phyloP scores from a whole-genome alignment of 805 yeast genomes.

The Sporopachydermia lactativora region DNA sequence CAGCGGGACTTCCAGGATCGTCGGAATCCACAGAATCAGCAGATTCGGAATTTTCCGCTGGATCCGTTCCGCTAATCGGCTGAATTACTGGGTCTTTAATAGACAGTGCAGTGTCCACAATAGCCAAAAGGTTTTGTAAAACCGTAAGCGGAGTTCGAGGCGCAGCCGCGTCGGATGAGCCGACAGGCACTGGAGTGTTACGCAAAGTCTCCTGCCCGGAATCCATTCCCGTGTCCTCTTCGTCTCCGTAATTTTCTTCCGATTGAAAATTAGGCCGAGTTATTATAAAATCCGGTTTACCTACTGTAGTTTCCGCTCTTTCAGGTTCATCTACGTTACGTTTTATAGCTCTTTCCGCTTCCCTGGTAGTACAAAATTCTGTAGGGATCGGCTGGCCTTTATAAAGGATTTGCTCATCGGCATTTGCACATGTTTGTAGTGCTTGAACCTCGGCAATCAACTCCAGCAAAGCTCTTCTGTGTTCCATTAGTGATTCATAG shows the following conservation, averaged over 20 bases:
- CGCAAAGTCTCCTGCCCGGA: conserved; percentile 3
- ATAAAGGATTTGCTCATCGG: not conserved
- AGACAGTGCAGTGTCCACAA: not conserved
- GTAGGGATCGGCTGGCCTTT: not conserved
- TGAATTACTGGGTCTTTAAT: not conserved
- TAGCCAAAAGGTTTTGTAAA: not conserved
- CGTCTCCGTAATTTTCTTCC: conserved; percentile 2
- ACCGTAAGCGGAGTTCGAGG: not conserved
- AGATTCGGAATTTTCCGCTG: not conserved
- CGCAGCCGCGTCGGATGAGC: conserved; percentile 5
- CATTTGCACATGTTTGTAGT: not conserved
- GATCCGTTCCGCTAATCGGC: not conserved
- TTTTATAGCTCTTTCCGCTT: not conserved
- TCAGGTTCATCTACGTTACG: no score
- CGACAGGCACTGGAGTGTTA: not conserved
- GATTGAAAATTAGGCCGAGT: not conserved
- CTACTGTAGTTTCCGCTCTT: no score
- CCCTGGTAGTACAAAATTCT: not conserved
- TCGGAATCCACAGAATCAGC: not conserved
- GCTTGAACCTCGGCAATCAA: not conserved
- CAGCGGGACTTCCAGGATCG: not conserved
- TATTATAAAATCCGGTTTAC: not conserved
- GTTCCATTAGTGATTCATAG: conserved; percentile 71
- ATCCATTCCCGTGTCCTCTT: conserved; percentile 2
- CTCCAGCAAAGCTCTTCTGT: conserved; percentile 32